A percentile compares a stretch with the other conserved stretches of the same genome.
Conservation (phyloP, 2,329 filamentous ascomycete genomes). For the Aulographum hederae region DNA sequence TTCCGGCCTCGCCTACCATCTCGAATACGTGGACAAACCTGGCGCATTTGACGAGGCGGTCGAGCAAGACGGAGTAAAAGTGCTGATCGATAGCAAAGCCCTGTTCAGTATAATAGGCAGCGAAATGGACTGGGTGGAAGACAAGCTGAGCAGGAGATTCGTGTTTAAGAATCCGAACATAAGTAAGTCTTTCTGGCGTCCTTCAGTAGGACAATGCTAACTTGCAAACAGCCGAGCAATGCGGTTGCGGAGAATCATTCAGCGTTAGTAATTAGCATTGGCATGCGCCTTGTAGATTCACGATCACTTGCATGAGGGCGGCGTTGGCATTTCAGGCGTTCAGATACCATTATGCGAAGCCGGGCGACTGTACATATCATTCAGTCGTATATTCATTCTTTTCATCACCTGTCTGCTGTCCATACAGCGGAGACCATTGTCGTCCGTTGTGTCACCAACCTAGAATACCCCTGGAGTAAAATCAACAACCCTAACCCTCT, state of each 20-base stretch:
- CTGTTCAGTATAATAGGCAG: constrained; percentile 95
- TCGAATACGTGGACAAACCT: constrained; percentile 89
- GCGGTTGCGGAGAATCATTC: constrained; percentile 91
- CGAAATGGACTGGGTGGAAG: constrained; percentile 98
- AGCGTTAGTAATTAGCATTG: constrained; percentile 36
- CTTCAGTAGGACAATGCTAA: constrained; percentile 12
- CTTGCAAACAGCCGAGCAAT: constrained; percentile 65
- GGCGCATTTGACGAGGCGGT: constrained; percentile 79
- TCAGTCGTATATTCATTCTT: background rate
- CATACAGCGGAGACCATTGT: background rate
- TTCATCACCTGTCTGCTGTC: no score
- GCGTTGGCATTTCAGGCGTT: no score
- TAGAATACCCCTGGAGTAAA: constrained; percentile 36
- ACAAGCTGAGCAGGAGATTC: constrained; percentile 82
- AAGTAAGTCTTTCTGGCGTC: constrained; percentile 46
- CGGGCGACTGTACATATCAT: constrained; percentile 1
- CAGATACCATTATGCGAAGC: no score
- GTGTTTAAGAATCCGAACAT: constrained; percentile 96
- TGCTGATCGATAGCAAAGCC: constrained; percentile 92
- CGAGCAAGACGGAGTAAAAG: constrained; percentile 89
- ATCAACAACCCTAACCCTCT: constrained; percentile 40
- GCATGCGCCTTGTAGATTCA: no score
- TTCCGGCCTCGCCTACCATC: constrained; percentile 78
- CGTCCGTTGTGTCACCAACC: constrained; percentile 1
- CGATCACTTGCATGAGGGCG: constrained; percentile 4